Conservation (phyloP, 345 rosid species). For the Populus euphratica region DNA sequence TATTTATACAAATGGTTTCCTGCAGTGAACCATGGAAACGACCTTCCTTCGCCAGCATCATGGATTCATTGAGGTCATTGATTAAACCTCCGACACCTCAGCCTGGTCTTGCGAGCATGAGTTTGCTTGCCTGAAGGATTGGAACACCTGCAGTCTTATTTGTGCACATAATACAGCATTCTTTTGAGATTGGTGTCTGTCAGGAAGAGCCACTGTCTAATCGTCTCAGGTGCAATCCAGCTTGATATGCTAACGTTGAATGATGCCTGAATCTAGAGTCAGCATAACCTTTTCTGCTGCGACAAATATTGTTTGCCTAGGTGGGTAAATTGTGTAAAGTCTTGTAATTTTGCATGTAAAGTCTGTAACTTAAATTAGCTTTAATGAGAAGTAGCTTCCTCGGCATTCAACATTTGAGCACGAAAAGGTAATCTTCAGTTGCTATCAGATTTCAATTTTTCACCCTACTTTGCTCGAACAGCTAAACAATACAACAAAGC, state of each 20-base stretch:
- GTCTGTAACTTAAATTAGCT: constrained; percentile 33
- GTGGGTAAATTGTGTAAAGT: constrained; percentile 33
- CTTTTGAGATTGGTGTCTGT: constrained; percentile 41
- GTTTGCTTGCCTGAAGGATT: constrained; percentile 35
- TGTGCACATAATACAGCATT: constrained; percentile 67
- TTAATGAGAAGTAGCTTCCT: constrained; percentile 35
- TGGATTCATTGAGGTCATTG: constrained; percentile 77
- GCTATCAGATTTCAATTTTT: not conserved
- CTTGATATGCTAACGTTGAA: not conserved
- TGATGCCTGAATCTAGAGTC: not conserved
- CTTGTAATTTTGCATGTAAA: constrained; percentile 47
- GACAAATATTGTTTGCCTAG: constrained; percentile 13
- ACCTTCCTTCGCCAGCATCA: constrained; percentile 78
- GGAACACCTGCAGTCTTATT: constrained; percentile 18
- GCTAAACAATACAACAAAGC: not conserved
- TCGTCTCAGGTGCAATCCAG: constrained; percentile 39
- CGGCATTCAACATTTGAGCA: not conserved
- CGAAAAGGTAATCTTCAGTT: not conserved
- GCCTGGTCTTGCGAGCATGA: constrained; percentile 52
- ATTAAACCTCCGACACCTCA: constrained; percentile 60
- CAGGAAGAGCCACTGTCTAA: constrained; percentile 35
- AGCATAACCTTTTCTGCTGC: not conserved
- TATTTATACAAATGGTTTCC: constrained; percentile 10
- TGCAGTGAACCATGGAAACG: constrained; percentile 95
- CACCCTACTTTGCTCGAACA: not conserved